phyloP scores from a whole-genome alignment of 768 basidiomycete species.

The Basidioascus undulatus region DNA sequence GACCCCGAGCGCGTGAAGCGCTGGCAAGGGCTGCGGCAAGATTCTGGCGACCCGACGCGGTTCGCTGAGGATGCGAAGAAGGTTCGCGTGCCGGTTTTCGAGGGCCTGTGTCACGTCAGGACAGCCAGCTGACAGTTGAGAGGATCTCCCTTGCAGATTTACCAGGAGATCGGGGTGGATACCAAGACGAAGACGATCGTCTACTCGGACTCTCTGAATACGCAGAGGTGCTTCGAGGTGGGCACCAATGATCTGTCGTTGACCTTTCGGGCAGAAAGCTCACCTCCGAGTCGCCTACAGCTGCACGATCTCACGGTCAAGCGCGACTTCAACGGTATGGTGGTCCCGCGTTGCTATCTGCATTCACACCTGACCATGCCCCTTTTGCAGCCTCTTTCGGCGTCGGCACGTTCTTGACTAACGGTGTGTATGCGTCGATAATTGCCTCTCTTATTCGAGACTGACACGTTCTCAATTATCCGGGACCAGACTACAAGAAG shows the following conservation, averaged over 20 bases:
- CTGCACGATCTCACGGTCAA: constrained; percentile 20
- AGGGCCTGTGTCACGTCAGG: too few species aligned
- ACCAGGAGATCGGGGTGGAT: constrained; percentile 44
- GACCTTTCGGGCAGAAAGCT: too few species aligned
- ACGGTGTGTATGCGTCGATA: neutral
- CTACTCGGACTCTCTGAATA: constrained; percentile 57
- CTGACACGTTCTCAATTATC: neutral
- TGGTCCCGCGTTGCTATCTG: constrained; percentile 4
- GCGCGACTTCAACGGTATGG: constrained; percentile 1
- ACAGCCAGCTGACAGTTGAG: too few species aligned
- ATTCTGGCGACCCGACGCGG: constrained; percentile 70
- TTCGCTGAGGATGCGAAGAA: constrained; percentile 52
- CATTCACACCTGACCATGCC: too few species aligned
- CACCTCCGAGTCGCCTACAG: constrained; percentile 48
- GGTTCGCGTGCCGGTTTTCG: too few species aligned
- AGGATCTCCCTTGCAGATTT: too few species aligned
- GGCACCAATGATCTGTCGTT: too few species aligned
- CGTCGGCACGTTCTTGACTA: constrained; percentile 62
- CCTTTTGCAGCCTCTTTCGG: constrained; percentile 68
- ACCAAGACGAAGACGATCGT: constrained; percentile 40
- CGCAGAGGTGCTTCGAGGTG: constrained; percentile 44
- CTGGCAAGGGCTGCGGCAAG: constrained; percentile 74
- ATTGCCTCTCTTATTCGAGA: neutral
- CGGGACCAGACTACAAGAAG: constrained; percentile 5
- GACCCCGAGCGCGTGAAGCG: constrained; percentile 32